Evolutionary conservation across 2,329 filamentous ascomycete genomes (phyloP), one percentile per base, ranked within the genome.

Genomic region (Ceratocystis diversiconidia): DNA sequence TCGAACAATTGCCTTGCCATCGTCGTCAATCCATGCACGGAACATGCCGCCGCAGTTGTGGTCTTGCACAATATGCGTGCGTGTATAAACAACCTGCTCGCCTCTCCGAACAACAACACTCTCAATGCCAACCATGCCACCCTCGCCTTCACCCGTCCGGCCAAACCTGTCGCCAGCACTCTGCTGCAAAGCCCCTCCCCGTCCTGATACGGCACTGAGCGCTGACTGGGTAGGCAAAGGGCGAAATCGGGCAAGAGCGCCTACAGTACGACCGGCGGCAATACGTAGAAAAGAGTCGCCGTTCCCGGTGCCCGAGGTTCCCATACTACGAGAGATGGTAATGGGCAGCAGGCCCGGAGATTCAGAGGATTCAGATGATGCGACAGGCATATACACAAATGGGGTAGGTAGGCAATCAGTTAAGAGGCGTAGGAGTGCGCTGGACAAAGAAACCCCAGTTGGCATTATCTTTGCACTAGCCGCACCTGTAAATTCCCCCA

Each of bases 11-110:
- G 79, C 77, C 66, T 76, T 76, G 0, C 85, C 87, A 1, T 82
- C 72, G 3, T 85, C 80, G 68, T 89, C 82, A 22, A 88, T 76
- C 81, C 87, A 92, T 0, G 89, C 90, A 22, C 90, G 81, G 72
- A 91, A 94, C 88, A 96, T 92, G 0, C 91, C 91, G 3, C 86
- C 88, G 70, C 88, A 94, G 72, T 96, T 95, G 73, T 86, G 91
- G 70, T 92, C 88, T 73, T 85, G 87, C 17, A 92, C 76, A 5
- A 95, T 79, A 63, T 81, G 78, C 1, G 76, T 77, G 15, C 76
- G 71, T 1, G 75, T 75, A 1, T 80, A 72, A 4, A 78, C 70
- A n/a, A 69, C 69, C 0, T 79, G 78, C n/a, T 76, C 70, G 2
- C 69, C 74, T 67, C 81, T 76, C 1, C 74, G 72, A 10, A 80